Percentiles rank a stretch among this genome's conserved stretches.
These are phyloP conservation scores for Schizonepeta tenuifolia DNA, from an alignment of 257 asterid genomes.

Conservation along the genomic window DNA sequence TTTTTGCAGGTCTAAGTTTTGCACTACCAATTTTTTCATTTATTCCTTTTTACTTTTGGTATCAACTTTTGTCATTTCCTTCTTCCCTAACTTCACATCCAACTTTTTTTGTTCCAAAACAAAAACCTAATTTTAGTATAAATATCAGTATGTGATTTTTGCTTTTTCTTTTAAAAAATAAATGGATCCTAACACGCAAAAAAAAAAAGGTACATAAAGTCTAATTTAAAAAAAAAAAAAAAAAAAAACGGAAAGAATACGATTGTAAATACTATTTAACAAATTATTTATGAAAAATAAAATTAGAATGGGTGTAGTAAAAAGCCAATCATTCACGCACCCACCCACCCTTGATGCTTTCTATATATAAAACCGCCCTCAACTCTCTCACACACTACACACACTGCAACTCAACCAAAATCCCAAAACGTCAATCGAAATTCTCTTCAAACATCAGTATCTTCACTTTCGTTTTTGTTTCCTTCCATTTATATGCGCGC, in stretches of 20 bases:
- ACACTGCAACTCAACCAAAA: neutral
- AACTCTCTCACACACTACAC: constrained; percentile 25
- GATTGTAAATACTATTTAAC: too few species aligned
- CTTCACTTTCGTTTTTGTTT: neutral
- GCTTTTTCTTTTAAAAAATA: too few species aligned
- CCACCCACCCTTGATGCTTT: neutral
- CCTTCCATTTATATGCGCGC: constrained; percentile 25
- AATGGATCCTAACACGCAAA: too few species aligned
- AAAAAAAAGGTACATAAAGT: too few species aligned
- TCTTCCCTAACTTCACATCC: neutral
- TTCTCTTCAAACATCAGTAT: neutral
- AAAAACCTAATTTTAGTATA: too few species aligned
- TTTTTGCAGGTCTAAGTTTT: neutral
- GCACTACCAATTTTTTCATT: neutral
- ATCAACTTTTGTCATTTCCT: neutral
- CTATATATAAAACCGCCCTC: constrained; percentile 32
- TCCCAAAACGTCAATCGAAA: neutral
- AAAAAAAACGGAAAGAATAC: too few species aligned
- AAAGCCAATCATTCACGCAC: constrained; percentile 18
- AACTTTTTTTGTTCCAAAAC: too few species aligned
- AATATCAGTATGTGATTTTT: too few species aligned
- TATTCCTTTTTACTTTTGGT: neutral
- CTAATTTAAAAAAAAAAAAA: too few species aligned
- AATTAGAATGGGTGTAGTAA: neutral
- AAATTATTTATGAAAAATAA: neutral